These are phyloP conservation scores for Waltergamsia citrina DNA, from an alignment of 2,329 filamentous ascomycete species.

Conservation along the genomic window DNA sequence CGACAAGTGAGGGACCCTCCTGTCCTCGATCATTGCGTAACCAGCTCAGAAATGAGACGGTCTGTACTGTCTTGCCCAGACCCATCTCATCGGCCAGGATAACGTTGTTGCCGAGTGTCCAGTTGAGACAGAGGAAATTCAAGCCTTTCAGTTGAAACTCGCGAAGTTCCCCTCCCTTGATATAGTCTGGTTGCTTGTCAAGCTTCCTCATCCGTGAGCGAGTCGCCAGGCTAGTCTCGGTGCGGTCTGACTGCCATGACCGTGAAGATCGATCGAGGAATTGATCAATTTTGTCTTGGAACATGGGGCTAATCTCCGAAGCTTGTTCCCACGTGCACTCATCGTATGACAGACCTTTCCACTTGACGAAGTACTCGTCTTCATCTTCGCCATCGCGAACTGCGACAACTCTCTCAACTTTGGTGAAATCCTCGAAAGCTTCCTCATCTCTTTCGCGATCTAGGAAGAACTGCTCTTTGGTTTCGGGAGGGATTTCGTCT, in stretches of 20 bases:
- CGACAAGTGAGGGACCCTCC: conserved; percentile 90
- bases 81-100: conserved; percentile 99
- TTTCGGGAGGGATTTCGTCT: conserved; percentile 70
- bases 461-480: conserved; percentile 89
- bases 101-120: conserved; percentile 89
- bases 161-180: conserved; percentile 75
- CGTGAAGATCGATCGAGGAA: conserved; percentile 77
- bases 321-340: conserved; percentile 89
- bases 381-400: conserved; percentile 71
- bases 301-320: conserved; percentile 63
- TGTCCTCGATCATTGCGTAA: conserved; percentile 81
- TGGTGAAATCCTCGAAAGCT: conserved; percentile 78
- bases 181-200: conserved; percentile 75
- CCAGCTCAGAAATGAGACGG: conserved; percentile 95
- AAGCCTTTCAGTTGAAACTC: conserved; percentile 90
- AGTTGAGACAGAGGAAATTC: conserved; percentile 94
- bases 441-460: conserved; percentile 87
- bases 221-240: conserved; percentile 66
- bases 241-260: conserved; percentile 70
- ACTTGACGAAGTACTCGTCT: conserved; percentile 89
- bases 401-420: conserved; percentile 88
- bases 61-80: conserved; percentile 95
- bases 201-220: conserved; percentile 65
- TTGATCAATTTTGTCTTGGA: conserved; percentile 84
- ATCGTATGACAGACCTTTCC: conserved; percentile 91